Evolutionary conservation across 495 filamentous ascomycete genomes (phyloP), one percentile per base, ranked within the genome.

Genomic region (Mycothermus thermophilus): DNA sequence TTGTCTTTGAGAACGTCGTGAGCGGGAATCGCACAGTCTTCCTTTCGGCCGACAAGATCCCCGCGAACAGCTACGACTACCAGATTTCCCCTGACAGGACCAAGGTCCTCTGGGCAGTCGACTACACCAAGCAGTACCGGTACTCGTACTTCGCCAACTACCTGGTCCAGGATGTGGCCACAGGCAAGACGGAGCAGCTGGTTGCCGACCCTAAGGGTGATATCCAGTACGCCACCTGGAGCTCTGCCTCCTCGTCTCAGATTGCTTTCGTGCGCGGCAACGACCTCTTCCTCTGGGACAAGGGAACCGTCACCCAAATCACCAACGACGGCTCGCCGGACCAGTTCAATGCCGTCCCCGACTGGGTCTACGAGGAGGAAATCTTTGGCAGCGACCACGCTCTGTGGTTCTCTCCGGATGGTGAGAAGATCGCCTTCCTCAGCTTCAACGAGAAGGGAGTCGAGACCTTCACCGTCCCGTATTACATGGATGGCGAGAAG

Each of bases 361-460:
- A 75, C 35, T 76, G 72, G 72, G 71, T 76, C 4, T 75, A 76
- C 42, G 71, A 75, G 37, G 72, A 76, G 40, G 72, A 75, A 46
- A 69, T 76, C 23, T 64, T 71, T 29, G 55, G 62, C 17, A 54
- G 51, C 38, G 55, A 56, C n/a, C 58, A 55, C 13, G 54, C 63
- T 1, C 54, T 73, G 3, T 75, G 72, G 72, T 75, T 65, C 38
- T 72, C 68, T 1, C 69, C 70, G 9, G 71, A 76, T 35, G 69
- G 65, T 13, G 45, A 69, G 40, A 62, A 66, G 23, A 57, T 75
- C 22, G 69, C 69, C 6, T 76, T 63, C 34, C 57, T 76, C 34
- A 62, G 58, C 39, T 70, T 74, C 50, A 64, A 75, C 38, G 72
- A 76, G 50, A 72, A 67, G 1, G 71, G 68, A 7, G 71, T 69